These are phyloP conservation scores for Aspergillus novofumigatus DNA, from an alignment of 2,329 filamentous ascomycete genomes.

Conservation along the genomic window DNA sequence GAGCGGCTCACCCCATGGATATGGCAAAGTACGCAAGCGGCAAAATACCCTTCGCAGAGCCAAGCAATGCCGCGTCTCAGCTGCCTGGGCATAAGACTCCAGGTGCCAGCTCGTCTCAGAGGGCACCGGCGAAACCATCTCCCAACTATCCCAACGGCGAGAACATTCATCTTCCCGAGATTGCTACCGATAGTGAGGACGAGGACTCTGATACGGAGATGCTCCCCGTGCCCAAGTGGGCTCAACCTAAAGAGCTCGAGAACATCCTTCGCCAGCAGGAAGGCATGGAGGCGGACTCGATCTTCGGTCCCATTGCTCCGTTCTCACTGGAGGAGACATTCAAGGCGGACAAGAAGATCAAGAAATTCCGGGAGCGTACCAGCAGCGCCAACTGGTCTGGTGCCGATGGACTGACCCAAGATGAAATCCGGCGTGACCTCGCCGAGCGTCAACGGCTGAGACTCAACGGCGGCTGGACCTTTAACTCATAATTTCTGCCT, in stretches of 20 bases:
- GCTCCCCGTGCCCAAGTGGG: constrained; percentile 74
- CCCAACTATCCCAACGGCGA: constrained; percentile 87
- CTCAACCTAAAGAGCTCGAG: constrained; percentile 77
- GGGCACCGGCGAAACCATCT: constrained; percentile 57
- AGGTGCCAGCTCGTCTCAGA: constrained; percentile 46
- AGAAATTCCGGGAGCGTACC: constrained; percentile 84
- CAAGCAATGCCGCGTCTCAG: constrained; percentile 49
- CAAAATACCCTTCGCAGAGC: constrained; percentile 83
- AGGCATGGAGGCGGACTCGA: constrained; percentile 67
- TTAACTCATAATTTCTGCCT: constrained; percentile 44
- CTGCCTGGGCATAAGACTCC: constrained; percentile 61
- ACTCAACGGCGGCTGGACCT: constrained; percentile 81
- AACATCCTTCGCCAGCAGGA: constrained; percentile 76
- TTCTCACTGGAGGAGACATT: constrained; percentile 97
- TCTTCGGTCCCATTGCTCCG: constrained; percentile 85
- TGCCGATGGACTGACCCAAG: constrained; percentile 77
- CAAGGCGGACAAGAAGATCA: constrained; percentile 79
- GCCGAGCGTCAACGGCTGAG: constrained; percentile 74
- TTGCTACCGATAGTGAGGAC: constrained; percentile 90
- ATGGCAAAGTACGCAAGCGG: constrained; percentile 85
- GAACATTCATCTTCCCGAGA: constrained; percentile 86
- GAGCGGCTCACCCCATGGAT: constrained; percentile 67
- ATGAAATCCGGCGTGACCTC: constrained; percentile 77
- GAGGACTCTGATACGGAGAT: constrained; percentile 63
- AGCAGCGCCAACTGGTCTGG: constrained; percentile 92